A percentile compares a stretch with the other conserved stretches of the same genome.
Conservation (phyloP, 768 basidiomycete species). For the Kwoniella heveanensis region DNA sequence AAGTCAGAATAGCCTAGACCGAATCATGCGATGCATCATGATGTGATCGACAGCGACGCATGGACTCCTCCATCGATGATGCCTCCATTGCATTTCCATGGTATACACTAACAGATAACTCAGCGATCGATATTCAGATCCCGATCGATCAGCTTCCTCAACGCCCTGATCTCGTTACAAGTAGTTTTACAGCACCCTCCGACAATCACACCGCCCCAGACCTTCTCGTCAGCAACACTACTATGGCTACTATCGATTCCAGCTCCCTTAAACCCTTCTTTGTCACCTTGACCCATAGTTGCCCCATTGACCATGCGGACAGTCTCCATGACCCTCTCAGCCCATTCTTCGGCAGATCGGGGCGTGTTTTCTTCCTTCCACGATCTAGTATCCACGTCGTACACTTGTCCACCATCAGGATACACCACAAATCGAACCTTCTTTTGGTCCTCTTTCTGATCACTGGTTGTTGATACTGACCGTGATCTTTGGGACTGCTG, state of each 20-base stretch:
- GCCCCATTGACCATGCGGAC: not conserved
- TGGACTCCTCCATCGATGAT: too few species aligned
- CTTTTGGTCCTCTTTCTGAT: not conserved
- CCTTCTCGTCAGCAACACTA: constrained; percentile 19
- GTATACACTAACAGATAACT: too few species aligned
- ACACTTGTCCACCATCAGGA: constrained; percentile 69
- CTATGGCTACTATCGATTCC: constrained; percentile 36
- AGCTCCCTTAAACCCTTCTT: constrained; percentile 42
- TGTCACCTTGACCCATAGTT: constrained; percentile 7
- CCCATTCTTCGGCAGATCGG: not conserved
- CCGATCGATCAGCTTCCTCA: constrained; percentile 39
- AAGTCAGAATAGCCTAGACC: constrained; percentile 7
- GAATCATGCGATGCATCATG: too few species aligned
- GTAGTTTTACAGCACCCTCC: constrained; percentile 73
- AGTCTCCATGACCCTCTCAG: constrained; percentile 7
- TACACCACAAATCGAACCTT: constrained; percentile 63
- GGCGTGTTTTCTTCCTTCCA: constrained; percentile 56
- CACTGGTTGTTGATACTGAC: not conserved
- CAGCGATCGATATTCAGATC: too few species aligned
- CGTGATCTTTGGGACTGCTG: too few species aligned
- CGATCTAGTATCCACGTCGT: constrained; percentile 59
- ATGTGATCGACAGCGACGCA: too few species aligned
- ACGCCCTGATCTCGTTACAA: constrained; percentile 61
- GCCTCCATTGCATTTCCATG: too few species aligned
- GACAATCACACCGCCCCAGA: constrained; percentile 63